These are phyloP conservation scores for Backusella macrospora DNA, from an alignment of 192 early-diverging fungal species.

Conservation along the genomic window DNA sequence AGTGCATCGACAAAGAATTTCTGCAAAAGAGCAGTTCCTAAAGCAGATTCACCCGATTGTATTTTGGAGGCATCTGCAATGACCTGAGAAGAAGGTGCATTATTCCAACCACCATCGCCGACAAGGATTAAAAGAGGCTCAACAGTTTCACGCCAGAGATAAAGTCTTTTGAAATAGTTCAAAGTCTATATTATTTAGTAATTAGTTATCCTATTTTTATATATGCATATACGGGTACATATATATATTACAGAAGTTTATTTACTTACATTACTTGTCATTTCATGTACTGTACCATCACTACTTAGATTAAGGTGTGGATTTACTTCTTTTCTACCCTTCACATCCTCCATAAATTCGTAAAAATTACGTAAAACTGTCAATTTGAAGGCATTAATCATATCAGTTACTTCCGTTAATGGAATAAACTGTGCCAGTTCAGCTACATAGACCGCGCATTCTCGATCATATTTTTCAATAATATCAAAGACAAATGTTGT, in stretches of 20 bases:
- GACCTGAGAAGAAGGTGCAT: constrained; percentile 17
- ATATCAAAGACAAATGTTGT: constrained; percentile 74
- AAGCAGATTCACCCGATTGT: constrained; percentile 6
- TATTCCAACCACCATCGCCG: constrained; percentile 63
- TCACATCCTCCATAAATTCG: constrained; percentile 72
- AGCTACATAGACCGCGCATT: constrained; percentile 43
- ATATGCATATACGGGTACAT: neutral
- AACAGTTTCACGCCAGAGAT: constrained; percentile 55
- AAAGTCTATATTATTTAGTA: constrained; percentile 48
- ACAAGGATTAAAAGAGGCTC: constrained; percentile 55
- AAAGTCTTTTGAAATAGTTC: constrained; percentile 63
- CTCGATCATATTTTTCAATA: constrained; percentile 49
- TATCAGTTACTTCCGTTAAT: constrained; percentile 20
- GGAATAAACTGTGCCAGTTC: constrained; percentile 45
- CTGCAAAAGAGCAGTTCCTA: constrained; percentile 31
- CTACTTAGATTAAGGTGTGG: constrained; percentile 55
- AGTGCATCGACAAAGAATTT: constrained; percentile 54
- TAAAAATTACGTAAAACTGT: constrained; percentile 60
- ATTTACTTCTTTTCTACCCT: constrained; percentile 54
- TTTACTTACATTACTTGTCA: constrained; percentile 71
- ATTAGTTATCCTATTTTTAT: neutral
- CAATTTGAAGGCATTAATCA: constrained; percentile 46
- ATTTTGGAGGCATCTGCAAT: neutral
- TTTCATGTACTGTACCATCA: constrained; percentile 86
- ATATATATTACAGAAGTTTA: neutral